Evolutionary conservation across 2,329 filamentous ascomycete genomes (phyloP), one percentile per base, ranked within the genome.

Genomic region (Anthostomella pinea): DNA sequence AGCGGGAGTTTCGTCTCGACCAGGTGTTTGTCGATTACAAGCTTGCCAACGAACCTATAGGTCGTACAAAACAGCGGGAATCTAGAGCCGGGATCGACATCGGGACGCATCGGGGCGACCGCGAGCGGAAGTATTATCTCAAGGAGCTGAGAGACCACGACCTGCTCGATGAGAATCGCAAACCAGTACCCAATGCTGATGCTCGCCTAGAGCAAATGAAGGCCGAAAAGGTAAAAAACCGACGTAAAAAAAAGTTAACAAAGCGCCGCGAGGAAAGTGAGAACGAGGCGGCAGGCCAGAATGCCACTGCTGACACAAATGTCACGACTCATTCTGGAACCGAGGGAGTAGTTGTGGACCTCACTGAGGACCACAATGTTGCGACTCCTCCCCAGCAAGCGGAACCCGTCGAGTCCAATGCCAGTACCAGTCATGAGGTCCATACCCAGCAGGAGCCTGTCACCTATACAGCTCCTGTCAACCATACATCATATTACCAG

Each of bases 31-130:
- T 54, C 24, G 8, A 15, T 2, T 43, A 38, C 21, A 37, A 46
- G 23, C 25, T 50, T 2, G 24, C 26, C 1, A 23, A 48, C 7
- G 45, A 46, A 19, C 29, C 38, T 7, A 37, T 33, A 3, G 36
- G 38, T 7, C 48, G 43, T n/a, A 24, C 17, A 25, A 35, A 32
- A 41, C 19, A 29, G 11, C 53, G 54, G 3, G 25, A 36, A 16
- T 33, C 23, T 4, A 33, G 54, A 13, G 33, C 18, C 3, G 54
- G 53, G 3, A 30, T 43, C 13, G 52, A 54, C 15, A 42, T 51
- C 16, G 30, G 45, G 2, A 56, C 52, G 30, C 52, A 56, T 15
- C 43, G 27, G 20, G 53, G 53, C 3, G 30, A 57, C 16, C 49
- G 53, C 7, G 15, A 33, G 7, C 6, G 30, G 11, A 48, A 48